Evolutionary conservation across 2,329 filamentous ascomycete species (phyloP).

Genomic region (Trichoderma afroharzianum): DNA sequence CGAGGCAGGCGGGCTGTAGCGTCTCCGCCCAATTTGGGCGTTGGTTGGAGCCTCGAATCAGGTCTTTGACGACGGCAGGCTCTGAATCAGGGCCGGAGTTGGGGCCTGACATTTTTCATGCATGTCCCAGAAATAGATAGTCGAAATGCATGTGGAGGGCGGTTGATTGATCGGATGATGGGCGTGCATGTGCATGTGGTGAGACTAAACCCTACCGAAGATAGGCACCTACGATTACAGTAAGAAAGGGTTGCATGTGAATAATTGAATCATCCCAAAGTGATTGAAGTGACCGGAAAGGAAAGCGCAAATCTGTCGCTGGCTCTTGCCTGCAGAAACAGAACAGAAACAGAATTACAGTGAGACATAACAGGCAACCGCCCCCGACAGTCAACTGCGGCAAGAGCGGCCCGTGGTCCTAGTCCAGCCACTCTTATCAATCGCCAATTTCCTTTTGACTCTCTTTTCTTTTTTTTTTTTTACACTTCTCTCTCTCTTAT

Average conservation of each 20-base stretch:
- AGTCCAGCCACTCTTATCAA: constrained; percentile 9
- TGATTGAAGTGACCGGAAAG: not conserved
- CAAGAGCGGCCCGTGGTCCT: constrained; percentile 10
- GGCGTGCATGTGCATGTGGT: not conserved
- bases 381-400: not conserved
- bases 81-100: not conserved
- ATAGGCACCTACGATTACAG: not conserved
- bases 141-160: not conserved
- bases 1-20: not conserved
- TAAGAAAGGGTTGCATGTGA: not conserved
- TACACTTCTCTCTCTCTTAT: not conserved
- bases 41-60: not conserved
- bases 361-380: not conserved
- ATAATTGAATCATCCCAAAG: not conserved
- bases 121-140: not conserved
- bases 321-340: not conserved
- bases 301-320: not conserved
- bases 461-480: not conserved
- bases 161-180: not conserved
- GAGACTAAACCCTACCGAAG: not conserved
- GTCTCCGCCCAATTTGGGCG: not conserved
- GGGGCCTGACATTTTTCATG: not conserved
- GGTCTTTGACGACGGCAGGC: not conserved
- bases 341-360: not conserved
- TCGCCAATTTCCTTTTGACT: constrained; percentile 1